Conservation (phyloP, 2,329 filamentous ascomycete species). For the Exophiala dermatitidis region DNA sequence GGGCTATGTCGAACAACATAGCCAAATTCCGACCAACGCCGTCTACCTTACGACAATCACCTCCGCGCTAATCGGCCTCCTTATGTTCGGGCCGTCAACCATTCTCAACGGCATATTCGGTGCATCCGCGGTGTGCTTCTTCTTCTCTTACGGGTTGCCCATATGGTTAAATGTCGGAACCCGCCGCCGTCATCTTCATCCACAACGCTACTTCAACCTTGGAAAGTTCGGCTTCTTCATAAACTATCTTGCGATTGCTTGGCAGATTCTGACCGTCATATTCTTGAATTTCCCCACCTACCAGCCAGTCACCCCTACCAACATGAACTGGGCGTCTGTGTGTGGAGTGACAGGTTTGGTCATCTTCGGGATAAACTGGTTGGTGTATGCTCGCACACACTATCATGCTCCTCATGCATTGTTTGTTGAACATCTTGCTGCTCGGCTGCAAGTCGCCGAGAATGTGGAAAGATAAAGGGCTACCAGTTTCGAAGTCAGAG, state of each 20-base stretch:
- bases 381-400: background rate
- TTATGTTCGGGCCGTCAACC: constrained; percentile 2
- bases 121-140: constrained; percentile 1
- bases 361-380: background rate
- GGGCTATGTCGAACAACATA: background rate
- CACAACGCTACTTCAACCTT: constrained; percentile 29
- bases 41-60: background rate
- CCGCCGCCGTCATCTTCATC: constrained; percentile 28
- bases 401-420: background rate
- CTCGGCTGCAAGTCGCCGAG: no score
- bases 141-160: background rate
- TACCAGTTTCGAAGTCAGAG: no score
- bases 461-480: no score
- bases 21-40: constrained; percentile 2
- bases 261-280: constrained; percentile 40
- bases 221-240: constrained; percentile 36
- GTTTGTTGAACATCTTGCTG: no score
- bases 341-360: background rate
- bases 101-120: constrained; percentile 8
- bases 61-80: background rate
- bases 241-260: constrained; percentile 31
- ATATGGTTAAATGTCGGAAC: constrained; percentile 31
- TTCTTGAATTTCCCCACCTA: constrained; percentile 42
- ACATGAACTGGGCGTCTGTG: constrained; percentile 38
- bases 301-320: constrained; percentile 37